Percentiles rank a stretch among this genome's conserved stretches.
Conservation (phyloP, 306 rosid species). For the Casuarina glauca region DNA sequence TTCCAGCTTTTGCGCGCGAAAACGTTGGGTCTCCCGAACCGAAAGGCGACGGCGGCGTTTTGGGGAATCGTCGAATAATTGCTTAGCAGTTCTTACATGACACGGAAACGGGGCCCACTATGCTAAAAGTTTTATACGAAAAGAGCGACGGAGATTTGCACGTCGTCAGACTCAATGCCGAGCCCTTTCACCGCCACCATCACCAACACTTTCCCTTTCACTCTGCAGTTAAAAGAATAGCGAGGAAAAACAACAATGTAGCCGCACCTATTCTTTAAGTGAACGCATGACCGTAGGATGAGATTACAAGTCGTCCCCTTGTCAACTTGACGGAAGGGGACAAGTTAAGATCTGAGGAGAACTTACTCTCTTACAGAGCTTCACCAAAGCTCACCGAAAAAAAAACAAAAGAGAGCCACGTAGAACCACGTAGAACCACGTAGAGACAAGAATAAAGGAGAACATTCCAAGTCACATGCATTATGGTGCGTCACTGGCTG, state of each 20-base stretch:
- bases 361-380: background rate
- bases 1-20: no score
- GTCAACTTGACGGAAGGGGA: background rate
- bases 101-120: no score
- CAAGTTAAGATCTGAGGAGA: background rate
- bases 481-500: slow-evolving; percentile 14
- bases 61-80: no score
- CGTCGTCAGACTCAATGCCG: no score
- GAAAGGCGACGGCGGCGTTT: no score
- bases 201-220: background rate
- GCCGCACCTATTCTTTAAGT: background rate
- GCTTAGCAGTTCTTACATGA: no score
- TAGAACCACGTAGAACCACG: background rate
- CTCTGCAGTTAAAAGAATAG: background rate
- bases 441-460: background rate
- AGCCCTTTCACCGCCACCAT: background rate
- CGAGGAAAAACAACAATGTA: background rate
- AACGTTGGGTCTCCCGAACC: no score
- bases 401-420: background rate
- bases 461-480: slow-evolving; percentile 36
- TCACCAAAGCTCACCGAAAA: background rate
- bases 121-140: no score
- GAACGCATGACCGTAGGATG: background rate
- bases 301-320: background rate
- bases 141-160: no score